Evolutionary conservation across 495 filamentous ascomycete genomes (phyloP), one percentile per base, ranked within the genome.

Genomic region (Penicillium malachiteum): DNA sequence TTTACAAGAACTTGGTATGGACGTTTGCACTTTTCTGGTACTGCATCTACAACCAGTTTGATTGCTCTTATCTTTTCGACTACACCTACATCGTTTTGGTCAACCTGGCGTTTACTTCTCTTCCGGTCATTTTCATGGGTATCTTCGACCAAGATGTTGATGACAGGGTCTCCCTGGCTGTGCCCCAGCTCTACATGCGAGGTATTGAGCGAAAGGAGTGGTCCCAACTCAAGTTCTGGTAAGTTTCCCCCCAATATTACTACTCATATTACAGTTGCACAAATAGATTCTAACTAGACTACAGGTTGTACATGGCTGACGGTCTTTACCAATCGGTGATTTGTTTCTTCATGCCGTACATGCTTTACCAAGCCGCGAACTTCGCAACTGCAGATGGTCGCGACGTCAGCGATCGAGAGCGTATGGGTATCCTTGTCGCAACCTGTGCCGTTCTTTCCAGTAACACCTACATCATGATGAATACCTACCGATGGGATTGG

Each of bases 1-100:
- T 99, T 78, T 99, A 99, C 82, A 99, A 99, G 89, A 97, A 97
- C 75, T 87, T 99, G 74, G 87, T 97, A 47, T 99, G 95, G 95
- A 96, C 92, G 13, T 91, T 97, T 64, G 84, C 91, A 21, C 87
- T 99, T 50, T 96, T 97, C 80, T 99, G 94, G 95, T 99, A 90
- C 75, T 92, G 94, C 70, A 87, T 94, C 52, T 97, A 88, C 74
- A 90, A 88, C 81, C 87, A 94, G 71, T 97, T 94, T 68, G 95
- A 99, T 74, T 88, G 91, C 62, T 88, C 91, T 21, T 97, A 97
- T 71, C 85, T 96, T 49, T 96, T 93, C 75, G 95, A 99, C 65
- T 97, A 96, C 74, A 96, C 91, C 17, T 99, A 97, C 73, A 94
- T 97, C 62, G 79, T 97, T 48, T 75, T 97, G 55, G 94, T 94